phyloP scores from a whole-genome alignment of 192 early-diverging fungal species.

The Backusella tarrabulga region DNA sequence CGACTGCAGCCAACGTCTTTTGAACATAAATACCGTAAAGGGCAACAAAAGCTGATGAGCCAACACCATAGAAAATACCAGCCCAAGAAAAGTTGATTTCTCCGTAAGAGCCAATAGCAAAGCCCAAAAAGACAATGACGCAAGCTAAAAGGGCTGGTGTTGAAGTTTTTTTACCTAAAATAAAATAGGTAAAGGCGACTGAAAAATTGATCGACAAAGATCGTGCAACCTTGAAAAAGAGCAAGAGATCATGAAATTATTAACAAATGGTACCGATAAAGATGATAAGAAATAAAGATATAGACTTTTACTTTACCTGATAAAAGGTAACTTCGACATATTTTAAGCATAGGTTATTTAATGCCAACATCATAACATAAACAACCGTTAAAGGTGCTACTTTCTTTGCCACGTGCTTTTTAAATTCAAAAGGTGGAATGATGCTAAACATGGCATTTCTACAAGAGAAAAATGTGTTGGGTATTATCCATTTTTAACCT shows the following conservation, averaged over 20 bases:
- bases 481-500: neutral
- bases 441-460: constrained; percentile 49
- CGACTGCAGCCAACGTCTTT: constrained; percentile 55
- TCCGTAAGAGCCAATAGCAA: constrained; percentile 62
- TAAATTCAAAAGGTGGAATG: constrained; percentile 64
- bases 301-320: constrained; percentile 25
- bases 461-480: neutral
- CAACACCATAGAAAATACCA: constrained; percentile 60
- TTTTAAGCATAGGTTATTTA: constrained; percentile 65
- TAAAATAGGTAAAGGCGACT: constrained; percentile 57
- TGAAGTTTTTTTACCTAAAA: constrained; percentile 56
- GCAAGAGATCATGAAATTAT: neutral
- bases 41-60: constrained; percentile 62
- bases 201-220: constrained; percentile 68
- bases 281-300: neutral
- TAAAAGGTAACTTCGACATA: constrained; percentile 70
- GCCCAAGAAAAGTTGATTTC: constrained; percentile 66
- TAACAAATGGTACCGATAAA: neutral
- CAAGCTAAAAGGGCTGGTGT: constrained; percentile 51
- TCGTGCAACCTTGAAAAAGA: constrained; percentile 47
- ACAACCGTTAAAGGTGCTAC: constrained; percentile 59
- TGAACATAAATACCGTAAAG: constrained; percentile 70
- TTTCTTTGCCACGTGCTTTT: constrained; percentile 44
- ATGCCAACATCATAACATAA: constrained; percentile 64
- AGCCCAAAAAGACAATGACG: constrained; percentile 56